Conservation (phyloP, 192 early-diverging fungal species). For the Chytriomyces hyalinus region DNA sequence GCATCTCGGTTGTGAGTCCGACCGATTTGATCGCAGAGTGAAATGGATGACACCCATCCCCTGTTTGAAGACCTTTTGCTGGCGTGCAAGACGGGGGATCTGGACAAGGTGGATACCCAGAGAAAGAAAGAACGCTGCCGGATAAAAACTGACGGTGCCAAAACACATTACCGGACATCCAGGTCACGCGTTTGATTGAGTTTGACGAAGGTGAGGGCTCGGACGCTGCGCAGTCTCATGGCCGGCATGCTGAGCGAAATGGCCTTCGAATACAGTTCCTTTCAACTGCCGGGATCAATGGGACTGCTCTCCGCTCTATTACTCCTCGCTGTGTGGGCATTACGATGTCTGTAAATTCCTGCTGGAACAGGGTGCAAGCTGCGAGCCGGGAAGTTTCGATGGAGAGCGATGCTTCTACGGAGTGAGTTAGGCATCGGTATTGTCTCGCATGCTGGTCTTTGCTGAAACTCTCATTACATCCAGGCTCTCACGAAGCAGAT, state of each 20-base stretch:
- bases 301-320: constrained; percentile 57
- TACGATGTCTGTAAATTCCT: constrained; percentile 50
- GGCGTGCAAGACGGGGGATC: constrained; percentile 49
- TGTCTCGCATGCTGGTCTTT: neutral
- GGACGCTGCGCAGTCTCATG: neutral
- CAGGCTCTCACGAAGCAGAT: constrained; percentile 56
- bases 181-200: constrained; percentile 34
- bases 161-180: neutral
- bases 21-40: neutral
- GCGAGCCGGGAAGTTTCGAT: constrained; percentile 61
- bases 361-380: constrained; percentile 53
- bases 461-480: neutral
- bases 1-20: too few species aligned
- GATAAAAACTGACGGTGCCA: neutral
- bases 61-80: constrained; percentile 50
- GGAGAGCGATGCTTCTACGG: constrained; percentile 50
- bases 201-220: constrained; percentile 35
- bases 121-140: too few species aligned
- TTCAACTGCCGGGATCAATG: constrained; percentile 56
- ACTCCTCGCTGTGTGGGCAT: constrained; percentile 53
- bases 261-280: constrained; percentile 37
- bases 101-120: constrained; percentile 39
- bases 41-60: constrained; percentile 36
- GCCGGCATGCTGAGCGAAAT: neutral
- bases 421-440: constrained; percentile 42